These are phyloP conservation scores for Taiwanofungus camphoratus DNA, from an alignment of 1,284 basidiomycete species.

Conservation along the genomic window DNA sequence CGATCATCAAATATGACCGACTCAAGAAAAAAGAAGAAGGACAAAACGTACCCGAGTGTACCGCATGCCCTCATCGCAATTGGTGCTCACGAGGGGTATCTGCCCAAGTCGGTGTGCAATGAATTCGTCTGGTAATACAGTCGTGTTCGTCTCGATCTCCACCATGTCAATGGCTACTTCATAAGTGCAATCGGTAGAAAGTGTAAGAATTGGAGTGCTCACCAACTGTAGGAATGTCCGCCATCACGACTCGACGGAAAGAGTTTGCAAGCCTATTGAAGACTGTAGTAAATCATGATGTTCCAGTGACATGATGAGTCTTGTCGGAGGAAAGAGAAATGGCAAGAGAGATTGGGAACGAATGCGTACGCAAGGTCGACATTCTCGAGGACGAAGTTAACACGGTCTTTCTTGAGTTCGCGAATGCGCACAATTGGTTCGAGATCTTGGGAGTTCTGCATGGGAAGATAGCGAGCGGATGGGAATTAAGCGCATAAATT, in stretches of 20 bases:
- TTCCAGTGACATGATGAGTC: too few species aligned
- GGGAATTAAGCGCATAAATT: too few species aligned
- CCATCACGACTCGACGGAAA: constrained; percentile 85
- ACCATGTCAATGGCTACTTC: constrained; percentile 91
- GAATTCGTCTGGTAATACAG: constrained; percentile 96
- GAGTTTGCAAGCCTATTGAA: constrained; percentile 77
- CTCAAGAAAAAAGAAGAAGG: neutral
- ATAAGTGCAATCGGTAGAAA: neutral
- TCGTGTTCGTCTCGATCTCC: constrained; percentile 88
- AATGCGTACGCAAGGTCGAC: constrained; percentile 79
- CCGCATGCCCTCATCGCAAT: constrained; percentile 81
- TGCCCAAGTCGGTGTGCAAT: constrained; percentile 95
- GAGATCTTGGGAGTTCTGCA: neutral
- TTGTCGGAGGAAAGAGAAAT: constrained; percentile 11
- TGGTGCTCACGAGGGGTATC: constrained; percentile 84
- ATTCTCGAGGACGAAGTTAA: constrained; percentile 89
- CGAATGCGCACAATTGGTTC: constrained; percentile 67
- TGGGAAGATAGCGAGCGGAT: too few species aligned
- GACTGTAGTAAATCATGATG: constrained; percentile 7
- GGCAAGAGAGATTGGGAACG: constrained; percentile 3
- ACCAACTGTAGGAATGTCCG: constrained; percentile 94
- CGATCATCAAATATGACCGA: too few species aligned
- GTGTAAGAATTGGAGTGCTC: constrained; percentile 27
- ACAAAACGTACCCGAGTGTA: constrained; percentile 62
- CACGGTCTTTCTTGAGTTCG: constrained; percentile 72